These are phyloP conservation scores for Magnaporthiopsis poae DNA, from an alignment of 2,329 filamentous ascomycete genomes.

Conservation along the genomic window DNA sequence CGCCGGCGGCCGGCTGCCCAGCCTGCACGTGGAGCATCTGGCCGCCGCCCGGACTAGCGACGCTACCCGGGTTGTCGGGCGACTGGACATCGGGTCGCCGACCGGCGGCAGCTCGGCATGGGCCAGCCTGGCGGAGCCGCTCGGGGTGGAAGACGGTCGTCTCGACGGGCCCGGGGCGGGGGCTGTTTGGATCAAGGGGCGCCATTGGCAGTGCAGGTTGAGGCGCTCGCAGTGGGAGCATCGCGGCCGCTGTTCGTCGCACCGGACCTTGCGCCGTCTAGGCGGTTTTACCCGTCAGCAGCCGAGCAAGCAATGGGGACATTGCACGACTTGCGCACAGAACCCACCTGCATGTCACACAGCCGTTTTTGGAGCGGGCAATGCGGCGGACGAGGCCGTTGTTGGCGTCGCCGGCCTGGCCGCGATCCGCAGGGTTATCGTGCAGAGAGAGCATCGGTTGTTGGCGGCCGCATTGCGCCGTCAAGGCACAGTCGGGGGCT, in stretches of 20 bases:
- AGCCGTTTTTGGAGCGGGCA: constrained; percentile 28
- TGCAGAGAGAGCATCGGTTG: neutral
- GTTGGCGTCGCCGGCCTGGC: neutral
- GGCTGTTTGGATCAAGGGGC: constrained; percentile 11
- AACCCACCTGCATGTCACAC: constrained; percentile 37
- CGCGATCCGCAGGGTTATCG: neutral
- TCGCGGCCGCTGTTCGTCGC: constrained; percentile 41
- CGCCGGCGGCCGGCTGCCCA: constrained; percentile 12
- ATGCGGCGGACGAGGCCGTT: constrained; percentile 1
- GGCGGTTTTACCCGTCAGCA: constrained; percentile 8
- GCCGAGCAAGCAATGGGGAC: neutral
- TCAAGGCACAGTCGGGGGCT: neutral
- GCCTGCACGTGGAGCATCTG: neutral
- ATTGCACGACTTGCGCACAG: neutral
- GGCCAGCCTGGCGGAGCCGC: no score
- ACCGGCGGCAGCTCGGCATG: neutral
- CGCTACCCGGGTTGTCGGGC: neutral
- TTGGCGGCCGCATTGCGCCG: neutral
- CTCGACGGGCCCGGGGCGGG: neutral
- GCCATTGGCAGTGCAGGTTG: constrained; percentile 44
- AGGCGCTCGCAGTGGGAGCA: constrained; percentile 45
- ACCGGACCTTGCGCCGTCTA: constrained; percentile 44
- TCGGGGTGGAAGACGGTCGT: neutral
- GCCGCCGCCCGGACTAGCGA: neutral
- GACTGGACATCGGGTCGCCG: neutral